Percentiles rank a stretch among this genome's conserved stretches.
These are phyloP conservation scores for Schwanniomyces occidentalis DNA, from an alignment of 805 yeast species.

Conservation along the genomic window DNA sequence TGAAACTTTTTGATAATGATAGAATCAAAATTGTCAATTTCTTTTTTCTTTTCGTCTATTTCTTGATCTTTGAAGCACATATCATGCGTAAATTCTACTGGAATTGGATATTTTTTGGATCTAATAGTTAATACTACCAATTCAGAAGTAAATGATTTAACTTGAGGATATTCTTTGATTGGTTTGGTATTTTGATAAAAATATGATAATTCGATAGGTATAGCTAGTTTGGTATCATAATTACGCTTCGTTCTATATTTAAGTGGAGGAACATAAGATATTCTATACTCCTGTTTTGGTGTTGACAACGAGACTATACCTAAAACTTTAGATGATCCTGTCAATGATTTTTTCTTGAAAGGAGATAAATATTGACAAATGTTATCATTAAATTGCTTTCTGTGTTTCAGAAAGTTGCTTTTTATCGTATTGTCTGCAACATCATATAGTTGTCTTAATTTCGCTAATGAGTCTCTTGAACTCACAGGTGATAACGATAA, in stretches of 20 bases:
- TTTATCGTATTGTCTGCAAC: slow-evolving; percentile 21
- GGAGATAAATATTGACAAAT: slow-evolving; percentile 33
- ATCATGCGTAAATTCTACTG: slow-evolving; percentile 41
- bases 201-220: slow-evolving; percentile 36
- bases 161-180: slow-evolving; percentile 25
- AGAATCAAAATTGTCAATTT: slow-evolving; percentile 29
- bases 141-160: slow-evolving; percentile 34
- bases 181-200: slow-evolving; percentile 14
- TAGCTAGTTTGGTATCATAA: slow-evolving; percentile 15
- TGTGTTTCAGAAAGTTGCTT: slow-evolving; percentile 11
- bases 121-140: slow-evolving; percentile 36
- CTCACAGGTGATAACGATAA: slow-evolving; percentile 16
- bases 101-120: slow-evolving; percentile 36
- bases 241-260: slow-evolving; percentile 18
- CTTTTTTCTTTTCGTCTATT: slow-evolving; percentile 22
- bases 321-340: slow-evolving; percentile 28
- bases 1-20: slow-evolving; percentile 35
- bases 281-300: slow-evolving; percentile 29
- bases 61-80: slow-evolving; percentile 38
- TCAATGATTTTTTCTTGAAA: slow-evolving; percentile 32
- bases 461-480: slow-evolving; percentile 20
- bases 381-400: slow-evolving; percentile 20
- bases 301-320: slow-evolving; percentile 37
- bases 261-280: slow-evolving; percentile 34
- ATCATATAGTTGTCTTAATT: slow-evolving; percentile 34